Conservation (phyloP, 495 filamentous ascomycete genomes). For the Hyaloscypha bicolor region DNA sequence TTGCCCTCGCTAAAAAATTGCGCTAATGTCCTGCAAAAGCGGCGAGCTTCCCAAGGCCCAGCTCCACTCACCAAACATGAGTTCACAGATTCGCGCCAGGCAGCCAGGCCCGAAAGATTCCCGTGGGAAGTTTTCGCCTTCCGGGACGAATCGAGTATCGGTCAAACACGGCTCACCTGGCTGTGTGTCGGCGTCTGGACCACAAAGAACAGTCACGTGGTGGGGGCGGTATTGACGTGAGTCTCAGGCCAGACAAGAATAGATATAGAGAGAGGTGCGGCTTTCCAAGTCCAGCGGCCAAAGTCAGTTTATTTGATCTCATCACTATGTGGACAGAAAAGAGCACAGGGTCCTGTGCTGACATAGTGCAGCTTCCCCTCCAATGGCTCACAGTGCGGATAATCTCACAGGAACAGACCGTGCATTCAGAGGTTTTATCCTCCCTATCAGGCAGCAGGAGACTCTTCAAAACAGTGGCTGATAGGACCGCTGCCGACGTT, state of each 20-base stretch:
- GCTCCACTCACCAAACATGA: neutral
- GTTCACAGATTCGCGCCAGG: neutral
- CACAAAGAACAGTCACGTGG: neutral
- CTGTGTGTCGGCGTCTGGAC: neutral
- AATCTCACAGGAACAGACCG: slow-evolving; percentile 14
- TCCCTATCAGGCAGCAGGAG: slow-evolving; percentile 8
- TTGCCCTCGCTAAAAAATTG: neutral
- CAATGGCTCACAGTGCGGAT: slow-evolving; percentile 16
- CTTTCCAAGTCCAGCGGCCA: neutral
- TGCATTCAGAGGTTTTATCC: slow-evolving; percentile 17
- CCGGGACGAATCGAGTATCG: neutral
- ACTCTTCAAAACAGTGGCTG: slow-evolving; percentile 12
- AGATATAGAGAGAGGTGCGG: neutral
- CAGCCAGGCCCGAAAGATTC: neutral
- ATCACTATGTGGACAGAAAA: neutral
- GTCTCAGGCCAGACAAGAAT: neutral
- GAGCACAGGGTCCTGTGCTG: slow-evolving; percentile 1
- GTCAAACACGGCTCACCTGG: neutral
- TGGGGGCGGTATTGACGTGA: neutral
- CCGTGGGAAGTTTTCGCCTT: too few relatives aligned
- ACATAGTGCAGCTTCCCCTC: slow-evolving; percentile 7
- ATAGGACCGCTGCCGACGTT: neutral
- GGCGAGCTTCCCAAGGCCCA: neutral
- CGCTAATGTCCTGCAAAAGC: neutral
- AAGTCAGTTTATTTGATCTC: neutral